A percentile compares a stretch with the other conserved stretches of the same genome.
Evolutionary conservation across 441 rosid species (phyloP).

Genomic region (Populus hybrid): DNA sequence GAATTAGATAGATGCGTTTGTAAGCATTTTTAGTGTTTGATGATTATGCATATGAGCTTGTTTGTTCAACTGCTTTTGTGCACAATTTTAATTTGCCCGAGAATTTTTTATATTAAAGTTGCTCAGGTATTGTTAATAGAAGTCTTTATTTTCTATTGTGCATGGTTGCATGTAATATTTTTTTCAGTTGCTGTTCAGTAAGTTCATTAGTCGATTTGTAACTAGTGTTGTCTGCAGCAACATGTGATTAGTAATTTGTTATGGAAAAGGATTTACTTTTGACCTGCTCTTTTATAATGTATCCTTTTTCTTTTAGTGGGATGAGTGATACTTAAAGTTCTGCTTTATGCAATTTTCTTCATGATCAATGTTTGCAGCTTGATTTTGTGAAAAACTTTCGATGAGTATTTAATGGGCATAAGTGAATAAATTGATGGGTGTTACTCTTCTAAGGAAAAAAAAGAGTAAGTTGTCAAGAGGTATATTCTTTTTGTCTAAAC

Average conservation of each 20-base stretch:
- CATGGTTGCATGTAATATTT: background rate
- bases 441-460: background rate
- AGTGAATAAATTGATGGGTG: background rate
- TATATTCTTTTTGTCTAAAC: background rate
- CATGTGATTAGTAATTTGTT: background rate
- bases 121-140: background rate
- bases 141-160: background rate
- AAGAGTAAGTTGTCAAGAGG: background rate
- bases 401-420: background rate
- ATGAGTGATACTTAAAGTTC: background rate
- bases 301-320: background rate
- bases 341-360: background rate
- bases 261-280: background rate
- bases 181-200: background rate
- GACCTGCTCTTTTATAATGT: background rate
- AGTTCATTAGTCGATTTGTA: background rate
- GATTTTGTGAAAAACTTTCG: background rate
- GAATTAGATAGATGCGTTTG: background rate
- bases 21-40: background rate
- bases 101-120: background rate
- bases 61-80: constrained; percentile 2
- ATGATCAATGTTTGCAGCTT: background rate
- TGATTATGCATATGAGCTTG: background rate
- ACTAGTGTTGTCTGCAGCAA: background rate
- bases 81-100: background rate